These are phyloP conservation scores for Lunularia cruciata DNA, from an alignment of 225 moss, liverwort and hornwort species.

Conservation along the genomic window DNA sequence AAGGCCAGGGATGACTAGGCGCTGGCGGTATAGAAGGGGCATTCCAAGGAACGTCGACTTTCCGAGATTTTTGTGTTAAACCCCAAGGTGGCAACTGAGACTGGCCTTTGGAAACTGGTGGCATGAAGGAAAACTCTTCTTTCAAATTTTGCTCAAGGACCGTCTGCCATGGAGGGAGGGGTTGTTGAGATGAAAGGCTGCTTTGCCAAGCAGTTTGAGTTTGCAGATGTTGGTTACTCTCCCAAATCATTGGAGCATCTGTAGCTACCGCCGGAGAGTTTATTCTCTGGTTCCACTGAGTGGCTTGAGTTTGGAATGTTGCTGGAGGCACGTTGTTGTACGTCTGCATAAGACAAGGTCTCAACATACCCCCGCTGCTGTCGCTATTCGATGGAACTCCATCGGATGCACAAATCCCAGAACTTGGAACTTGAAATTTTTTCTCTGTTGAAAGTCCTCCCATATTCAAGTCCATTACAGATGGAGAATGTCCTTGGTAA, in stretches of 20 bases:
- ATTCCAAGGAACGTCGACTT: slow-evolving; percentile 16
- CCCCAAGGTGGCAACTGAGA: slow-evolving; percentile 21
- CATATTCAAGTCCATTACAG: not conserved
- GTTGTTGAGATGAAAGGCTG: not conserved
- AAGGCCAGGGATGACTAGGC: slow-evolving; percentile 10
- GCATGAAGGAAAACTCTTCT: not conserved
- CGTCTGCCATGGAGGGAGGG: slow-evolving; percentile 3
- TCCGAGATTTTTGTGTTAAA: slow-evolving; percentile 22
- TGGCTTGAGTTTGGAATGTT: not conserved
- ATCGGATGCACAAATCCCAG: slow-evolving; percentile 4
- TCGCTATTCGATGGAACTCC: not conserved
- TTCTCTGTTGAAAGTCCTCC: slow-evolving; percentile 7
- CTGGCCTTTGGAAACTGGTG: not conserved
- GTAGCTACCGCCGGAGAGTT: not conserved
- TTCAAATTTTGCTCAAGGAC: slow-evolving; percentile 18
- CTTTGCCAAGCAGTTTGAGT: slow-evolving; percentile 7
- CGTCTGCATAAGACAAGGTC: not conserved
- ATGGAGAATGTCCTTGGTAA: slow-evolving; percentile 5
- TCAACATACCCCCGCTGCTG: not conserved
- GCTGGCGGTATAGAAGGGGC: not conserved
- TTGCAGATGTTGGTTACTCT: slow-evolving; percentile 7
- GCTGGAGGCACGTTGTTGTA: not conserved
- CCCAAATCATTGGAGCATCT: slow-evolving; percentile 25
- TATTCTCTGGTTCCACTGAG: slow-evolving; percentile 9
- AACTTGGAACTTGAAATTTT: not conserved